phyloP scores from a whole-genome alignment of 2,329 filamentous ascomycete species.

The Clarireedia hainanense region DNA sequence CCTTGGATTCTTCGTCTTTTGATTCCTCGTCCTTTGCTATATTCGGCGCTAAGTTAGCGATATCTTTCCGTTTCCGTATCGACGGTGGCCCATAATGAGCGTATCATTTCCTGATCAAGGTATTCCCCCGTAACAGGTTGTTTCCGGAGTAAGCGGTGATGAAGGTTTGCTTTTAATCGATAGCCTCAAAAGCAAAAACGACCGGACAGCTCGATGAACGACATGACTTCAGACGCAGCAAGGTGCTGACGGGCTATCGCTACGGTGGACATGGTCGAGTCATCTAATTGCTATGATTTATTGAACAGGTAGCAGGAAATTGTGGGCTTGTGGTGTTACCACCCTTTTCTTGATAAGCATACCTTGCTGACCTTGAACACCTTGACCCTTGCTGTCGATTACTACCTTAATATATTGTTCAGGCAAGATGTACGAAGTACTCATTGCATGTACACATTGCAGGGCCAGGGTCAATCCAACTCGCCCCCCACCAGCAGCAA shows the following conservation, averaged over 20 bases:
- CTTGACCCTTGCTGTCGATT: constrained; percentile 1
- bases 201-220: neutral
- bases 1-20: neutral
- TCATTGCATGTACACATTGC: neutral
- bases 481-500: neutral
- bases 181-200: neutral
- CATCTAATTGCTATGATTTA: no score
- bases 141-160: neutral
- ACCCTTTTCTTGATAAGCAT: no score
- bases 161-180: neutral
- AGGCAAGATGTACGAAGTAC: neutral
- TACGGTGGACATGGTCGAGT: neutral
- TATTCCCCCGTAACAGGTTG: neutral
- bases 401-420: neutral
- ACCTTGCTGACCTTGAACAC: neutral
- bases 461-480: neutral
- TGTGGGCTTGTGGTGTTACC: neutral
- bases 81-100: neutral
- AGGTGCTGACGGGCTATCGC: neutral
- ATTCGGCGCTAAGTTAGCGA: neutral
- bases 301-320: neutral
- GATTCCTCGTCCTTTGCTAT: neutral
- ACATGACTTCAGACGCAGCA: neutral
- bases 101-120: neutral
- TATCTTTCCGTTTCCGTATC: neutral